Percentiles rank a stretch among this genome's conserved stretches.
Evolutionary conservation across 2,329 filamentous ascomycete species (phyloP).

Genomic region (Dactylonectria macrodidyma): DNA sequence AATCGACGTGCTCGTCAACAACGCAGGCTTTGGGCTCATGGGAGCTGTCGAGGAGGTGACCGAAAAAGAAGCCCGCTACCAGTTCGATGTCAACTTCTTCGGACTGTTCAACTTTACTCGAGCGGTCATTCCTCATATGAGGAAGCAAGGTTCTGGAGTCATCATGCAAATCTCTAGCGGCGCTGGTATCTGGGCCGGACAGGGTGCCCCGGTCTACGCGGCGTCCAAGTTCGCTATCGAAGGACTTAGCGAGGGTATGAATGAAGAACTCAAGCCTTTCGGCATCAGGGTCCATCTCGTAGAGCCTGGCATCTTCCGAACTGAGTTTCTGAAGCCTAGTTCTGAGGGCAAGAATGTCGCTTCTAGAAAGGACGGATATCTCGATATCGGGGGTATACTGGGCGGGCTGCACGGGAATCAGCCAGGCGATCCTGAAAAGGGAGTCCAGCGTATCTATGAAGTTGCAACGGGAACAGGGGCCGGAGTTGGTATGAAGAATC

Average conservation of each 20-base stretch:
- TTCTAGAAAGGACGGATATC: constrained; percentile 3
- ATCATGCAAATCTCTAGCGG: constrained; percentile 59
- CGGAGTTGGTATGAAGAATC: background rate
- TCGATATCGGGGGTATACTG: constrained; percentile 5
- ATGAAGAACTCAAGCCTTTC: constrained; percentile 57
- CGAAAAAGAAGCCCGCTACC: constrained; percentile 26
- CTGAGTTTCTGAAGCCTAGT: constrained; percentile 53
- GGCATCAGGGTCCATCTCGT: constrained; percentile 56
- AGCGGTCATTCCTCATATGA: constrained; percentile 60
- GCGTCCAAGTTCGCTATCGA: constrained; percentile 61
- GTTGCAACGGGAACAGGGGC: constrained; percentile 18
- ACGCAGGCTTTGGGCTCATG: constrained; percentile 17
- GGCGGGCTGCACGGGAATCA: constrained; percentile 11
- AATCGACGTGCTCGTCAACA: constrained; percentile 48
- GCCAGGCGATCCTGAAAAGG: constrained; percentile 15
- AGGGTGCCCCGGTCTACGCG: constrained; percentile 55
- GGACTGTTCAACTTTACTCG: constrained; percentile 58
- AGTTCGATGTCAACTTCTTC: constrained; percentile 62
- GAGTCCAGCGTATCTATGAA: constrained; percentile 15
- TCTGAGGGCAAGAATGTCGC: constrained; percentile 13
- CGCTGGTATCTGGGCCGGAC: constrained; percentile 52
- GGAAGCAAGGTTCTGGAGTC: constrained; percentile 52
- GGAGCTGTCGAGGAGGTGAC: constrained; percentile 19
- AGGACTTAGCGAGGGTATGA: constrained; percentile 56
- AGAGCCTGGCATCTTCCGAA: constrained; percentile 64